These are phyloP conservation scores for Epichloe hybrida DNA, from an alignment of 2,329 filamentous ascomycete species.

Conservation along the genomic window DNA sequence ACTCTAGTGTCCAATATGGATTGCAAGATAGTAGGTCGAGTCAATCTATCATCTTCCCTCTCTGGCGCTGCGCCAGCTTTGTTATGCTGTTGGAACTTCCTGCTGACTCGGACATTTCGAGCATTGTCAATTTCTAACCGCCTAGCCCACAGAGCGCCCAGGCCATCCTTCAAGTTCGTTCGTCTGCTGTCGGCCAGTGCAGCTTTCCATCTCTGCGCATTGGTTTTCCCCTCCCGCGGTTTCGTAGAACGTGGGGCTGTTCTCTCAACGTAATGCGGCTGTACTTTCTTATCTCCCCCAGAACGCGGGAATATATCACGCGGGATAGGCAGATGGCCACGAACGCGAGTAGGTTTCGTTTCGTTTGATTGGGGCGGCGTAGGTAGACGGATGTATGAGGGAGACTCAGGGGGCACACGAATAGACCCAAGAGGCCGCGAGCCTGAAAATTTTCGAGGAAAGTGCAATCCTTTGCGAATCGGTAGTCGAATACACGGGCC, in stretches of 20 bases:
- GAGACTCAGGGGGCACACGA: constrained; percentile 71
- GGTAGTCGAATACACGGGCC: constrained; percentile 14
- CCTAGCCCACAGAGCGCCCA: constrained; percentile 55
- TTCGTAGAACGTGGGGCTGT: constrained; percentile 43
- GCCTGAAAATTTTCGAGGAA: constrained; percentile 20
- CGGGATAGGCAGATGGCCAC: constrained; percentile 73
- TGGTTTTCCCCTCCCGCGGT: constrained; percentile 21
- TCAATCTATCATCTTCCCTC: constrained; percentile 64
- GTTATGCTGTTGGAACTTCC: constrained; percentile 33
- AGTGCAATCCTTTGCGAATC: constrained; percentile 13
- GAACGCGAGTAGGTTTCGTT: constrained; percentile 34
- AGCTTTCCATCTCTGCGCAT: constrained; percentile 48
- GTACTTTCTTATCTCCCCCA: constrained; percentile 46
- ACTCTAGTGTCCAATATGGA: constrained; percentile 34
- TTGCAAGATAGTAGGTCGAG: constrained; percentile 49
- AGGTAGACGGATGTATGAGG: constrained; percentile 74
- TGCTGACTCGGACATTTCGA: constrained; percentile 25
- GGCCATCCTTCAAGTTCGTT: constrained; percentile 55
- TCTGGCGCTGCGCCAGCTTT: constrained; percentile 48
- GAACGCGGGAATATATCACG: constrained; percentile 59
- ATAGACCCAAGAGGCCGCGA: constrained; percentile 28
- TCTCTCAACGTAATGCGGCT: constrained; percentile 43
- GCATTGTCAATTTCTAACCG: constrained; percentile 33
- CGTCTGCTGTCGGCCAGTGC: constrained; percentile 60
- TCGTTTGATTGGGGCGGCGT: constrained; percentile 57